A percentile compares a stretch with the other conserved stretches of the same genome.
These are phyloP conservation scores for Eucalyptus globulus DNA, from an alignment of 345 rosid species.

Conservation along the genomic window DNA sequence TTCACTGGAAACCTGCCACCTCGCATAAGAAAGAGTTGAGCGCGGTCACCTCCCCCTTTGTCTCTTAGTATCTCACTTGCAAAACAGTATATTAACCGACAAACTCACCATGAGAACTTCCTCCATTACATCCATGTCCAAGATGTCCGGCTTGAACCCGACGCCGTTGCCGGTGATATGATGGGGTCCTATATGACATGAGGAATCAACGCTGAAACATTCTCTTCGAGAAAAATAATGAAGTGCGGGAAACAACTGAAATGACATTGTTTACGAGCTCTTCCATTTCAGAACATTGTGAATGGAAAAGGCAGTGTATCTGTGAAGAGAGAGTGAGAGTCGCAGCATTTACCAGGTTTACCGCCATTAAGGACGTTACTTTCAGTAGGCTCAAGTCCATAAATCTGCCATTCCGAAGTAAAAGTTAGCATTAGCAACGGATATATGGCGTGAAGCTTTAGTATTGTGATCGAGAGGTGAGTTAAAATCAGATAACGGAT, in stretches of 20 bases:
- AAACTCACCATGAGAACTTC: slow-evolving; percentile 67
- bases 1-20: slow-evolving; percentile 71
- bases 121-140: slow-evolving; percentile 95
- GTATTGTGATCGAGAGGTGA: neutral
- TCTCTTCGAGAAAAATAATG: neutral
- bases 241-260: neutral
- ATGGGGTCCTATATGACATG: slow-evolving; percentile 66
- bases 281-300: neutral
- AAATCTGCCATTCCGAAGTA: slow-evolving; percentile 35
- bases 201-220: neutral
- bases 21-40: neutral
- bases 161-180: slow-evolving; percentile 93
- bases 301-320: neutral
- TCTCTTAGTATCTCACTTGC: neutral
- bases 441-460: neutral
- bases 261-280: neutral
- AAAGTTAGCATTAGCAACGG: neutral
- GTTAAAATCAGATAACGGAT: neutral
- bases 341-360: slow-evolving; percentile 53
- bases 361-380: slow-evolving; percentile 93
- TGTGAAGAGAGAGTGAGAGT: neutral
- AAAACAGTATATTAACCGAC: neutral
- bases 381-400: slow-evolving; percentile 96
- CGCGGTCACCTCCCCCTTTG: neutral
- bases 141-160: slow-evolving; percentile 91